Conservation (phyloP, 306 rosid species). For the Biancaea sappan region DNA sequence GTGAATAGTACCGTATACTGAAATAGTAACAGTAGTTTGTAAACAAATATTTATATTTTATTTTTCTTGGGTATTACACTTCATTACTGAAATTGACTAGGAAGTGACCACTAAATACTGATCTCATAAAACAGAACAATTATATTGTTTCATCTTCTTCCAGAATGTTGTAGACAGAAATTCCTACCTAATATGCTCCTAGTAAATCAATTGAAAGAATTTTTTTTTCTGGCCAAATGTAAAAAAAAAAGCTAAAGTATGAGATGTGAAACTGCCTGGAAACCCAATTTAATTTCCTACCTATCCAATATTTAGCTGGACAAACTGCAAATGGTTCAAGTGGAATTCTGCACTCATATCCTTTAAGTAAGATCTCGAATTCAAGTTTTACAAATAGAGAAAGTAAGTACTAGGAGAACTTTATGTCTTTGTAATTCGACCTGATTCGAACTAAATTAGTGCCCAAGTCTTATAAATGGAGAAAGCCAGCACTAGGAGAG, state of each 20-base stretch:
- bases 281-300: slow-evolving; percentile 47
- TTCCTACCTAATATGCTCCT: slow-evolving; percentile 34
- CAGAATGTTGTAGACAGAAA: slow-evolving; percentile 22
- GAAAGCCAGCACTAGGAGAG: too few species aligned
- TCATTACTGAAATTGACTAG: slow-evolving; percentile 27
- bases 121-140: slow-evolving; percentile 16
- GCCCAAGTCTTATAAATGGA: too few species aligned
- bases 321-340: slow-evolving; percentile 48
- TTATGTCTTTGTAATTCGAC: too few species aligned
- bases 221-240: neutral
- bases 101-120: slow-evolving; percentile 16
- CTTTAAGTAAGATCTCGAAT: too few species aligned
- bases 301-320: slow-evolving; percentile 36
- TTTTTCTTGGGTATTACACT: too few species aligned
- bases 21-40: too few species aligned
- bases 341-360: too few species aligned
- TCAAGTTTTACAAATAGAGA: too few species aligned
- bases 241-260: neutral
- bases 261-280: slow-evolving; percentile 23
- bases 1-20: too few species aligned
- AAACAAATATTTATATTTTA: too few species aligned
- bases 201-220: slow-evolving; percentile 26
- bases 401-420: too few species aligned
- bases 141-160: slow-evolving; percentile 14
- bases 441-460: too few species aligned